These are phyloP conservation scores for Vitis riparia DNA, from an alignment of 164 flowering plant species.

Conservation along the genomic window DNA sequence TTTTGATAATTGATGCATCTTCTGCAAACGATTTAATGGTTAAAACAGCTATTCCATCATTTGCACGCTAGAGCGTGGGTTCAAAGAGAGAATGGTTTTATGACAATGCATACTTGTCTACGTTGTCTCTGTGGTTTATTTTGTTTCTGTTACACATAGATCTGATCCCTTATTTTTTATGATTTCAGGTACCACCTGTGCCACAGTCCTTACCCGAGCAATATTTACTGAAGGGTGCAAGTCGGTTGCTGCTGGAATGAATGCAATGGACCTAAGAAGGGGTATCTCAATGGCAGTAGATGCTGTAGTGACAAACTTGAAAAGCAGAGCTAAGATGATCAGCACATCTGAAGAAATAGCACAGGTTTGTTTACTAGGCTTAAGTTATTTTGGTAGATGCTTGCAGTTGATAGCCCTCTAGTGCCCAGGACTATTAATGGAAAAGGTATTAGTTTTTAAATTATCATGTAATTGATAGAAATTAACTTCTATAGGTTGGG, in stretches of 20 bases:
- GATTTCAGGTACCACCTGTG: constrained; percentile 92
- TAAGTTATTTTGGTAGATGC: background rate
- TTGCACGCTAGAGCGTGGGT: too few relatives aligned
- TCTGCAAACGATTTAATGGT: too few relatives aligned
- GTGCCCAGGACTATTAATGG: too few relatives aligned
- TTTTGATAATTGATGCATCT: background rate
- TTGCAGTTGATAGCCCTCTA: background rate
- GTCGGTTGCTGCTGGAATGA: constrained; percentile 98
- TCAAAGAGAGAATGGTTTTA: too few relatives aligned
- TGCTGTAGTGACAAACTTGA: constrained; percentile 83
- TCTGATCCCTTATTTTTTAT: background rate
- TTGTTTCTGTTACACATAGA: too few relatives aligned
- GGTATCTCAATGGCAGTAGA: constrained; percentile 96
- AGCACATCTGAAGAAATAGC: constrained; percentile 97
- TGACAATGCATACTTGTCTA: too few relatives aligned
- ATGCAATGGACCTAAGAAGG: constrained; percentile 94
- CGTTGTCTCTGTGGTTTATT: too few relatives aligned
- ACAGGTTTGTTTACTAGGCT: constrained; percentile 50
- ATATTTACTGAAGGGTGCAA: constrained; percentile 94
- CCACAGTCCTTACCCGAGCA: constrained; percentile 88
- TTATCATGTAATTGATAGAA: too few relatives aligned
- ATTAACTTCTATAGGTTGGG: constrained; percentile 59
- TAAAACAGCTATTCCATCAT: too few relatives aligned
- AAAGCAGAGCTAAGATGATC: constrained; percentile 85
- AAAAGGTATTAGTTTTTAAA: too few relatives aligned